These are phyloP conservation scores for Epichloe sylvatica DNA, from an alignment of 2,329 filamentous ascomycete species.

Conservation along the genomic window DNA sequence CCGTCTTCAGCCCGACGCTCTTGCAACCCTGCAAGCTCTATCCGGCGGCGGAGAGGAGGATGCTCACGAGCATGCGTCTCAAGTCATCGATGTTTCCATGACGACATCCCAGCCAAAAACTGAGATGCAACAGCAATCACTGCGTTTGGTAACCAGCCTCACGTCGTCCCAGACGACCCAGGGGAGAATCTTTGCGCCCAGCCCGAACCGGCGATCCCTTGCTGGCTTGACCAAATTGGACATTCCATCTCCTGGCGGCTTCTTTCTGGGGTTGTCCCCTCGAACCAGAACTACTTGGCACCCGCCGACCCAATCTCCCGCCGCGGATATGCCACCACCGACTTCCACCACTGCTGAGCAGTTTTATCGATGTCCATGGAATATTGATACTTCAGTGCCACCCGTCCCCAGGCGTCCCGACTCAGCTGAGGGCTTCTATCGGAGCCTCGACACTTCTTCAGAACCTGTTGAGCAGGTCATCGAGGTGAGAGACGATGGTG, in stretches of 20 bases:
- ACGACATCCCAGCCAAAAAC: conserved; percentile 9
- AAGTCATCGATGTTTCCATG: conserved; percentile 31
- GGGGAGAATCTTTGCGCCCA: conserved; percentile 15
- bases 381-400: conserved; percentile 25
- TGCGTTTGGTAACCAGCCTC: conserved; percentile 33
- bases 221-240: conserved; percentile 68
- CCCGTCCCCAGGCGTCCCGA: conserved; percentile 23
- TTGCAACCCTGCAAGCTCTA: conserved; percentile 67
- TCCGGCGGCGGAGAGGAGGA: conserved; percentile 40
- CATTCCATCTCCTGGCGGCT: conserved; percentile 81
- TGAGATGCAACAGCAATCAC: conserved; percentile 39
- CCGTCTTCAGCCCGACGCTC: conserved; percentile 62
- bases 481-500: conserved; percentile 32
- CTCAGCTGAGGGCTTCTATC: conserved; percentile 26
- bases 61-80: conserved; percentile 34
- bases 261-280: conserved; percentile 74
- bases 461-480: conserved; percentile 53
- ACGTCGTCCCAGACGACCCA: conserved; percentile 11
- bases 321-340: conserved; percentile 45
- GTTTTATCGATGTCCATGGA: conserved; percentile 81
- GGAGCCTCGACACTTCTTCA: conserved; percentile 23
- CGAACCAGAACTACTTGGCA: conserved; percentile 74
- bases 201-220: conserved; percentile 36
- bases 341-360: conserved; percentile 84
- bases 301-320: conserved; percentile 38